phyloP scores from a whole-genome alignment of 495 filamentous ascomycete species.

The Aspergillus mulundensis region DNA sequence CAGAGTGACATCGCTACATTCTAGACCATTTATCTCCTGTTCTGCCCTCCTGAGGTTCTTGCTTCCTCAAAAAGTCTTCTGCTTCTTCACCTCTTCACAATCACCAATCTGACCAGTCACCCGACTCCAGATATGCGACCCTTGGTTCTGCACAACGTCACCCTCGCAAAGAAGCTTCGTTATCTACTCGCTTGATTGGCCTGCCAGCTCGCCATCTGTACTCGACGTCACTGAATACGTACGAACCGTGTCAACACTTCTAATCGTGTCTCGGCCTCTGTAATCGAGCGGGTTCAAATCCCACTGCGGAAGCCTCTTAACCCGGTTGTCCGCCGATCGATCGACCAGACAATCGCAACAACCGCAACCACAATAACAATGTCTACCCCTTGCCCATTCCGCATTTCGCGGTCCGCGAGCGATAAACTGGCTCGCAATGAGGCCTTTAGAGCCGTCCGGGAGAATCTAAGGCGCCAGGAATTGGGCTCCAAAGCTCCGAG shows the following conservation, averaged over 20 bases:
- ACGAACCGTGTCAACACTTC: not conserved
- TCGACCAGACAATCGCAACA: not conserved
- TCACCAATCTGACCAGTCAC: slow-evolving; percentile 1
- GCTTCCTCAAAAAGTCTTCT: not conserved
- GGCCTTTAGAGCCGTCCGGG: slow-evolving; percentile 41
- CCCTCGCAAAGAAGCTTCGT: slow-evolving; percentile 10
- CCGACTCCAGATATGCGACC: slow-evolving; percentile 21
- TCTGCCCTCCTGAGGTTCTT: not conserved
- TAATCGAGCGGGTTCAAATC: not conserved
- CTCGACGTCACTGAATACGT: slow-evolving; percentile 16
- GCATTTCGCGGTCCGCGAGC: slow-evolving; percentile 36
- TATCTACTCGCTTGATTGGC: slow-evolving; percentile 14
- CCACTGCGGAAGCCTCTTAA: not conserved
- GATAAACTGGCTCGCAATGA: slow-evolving; percentile 39
- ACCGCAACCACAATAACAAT: slow-evolving; percentile 17
- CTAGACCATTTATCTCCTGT: slow-evolving; percentile 4
- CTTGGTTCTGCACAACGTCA: slow-evolving; percentile 18
- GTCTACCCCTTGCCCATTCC: slow-evolving; percentile 44
- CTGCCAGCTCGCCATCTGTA: slow-evolving; percentile 5
- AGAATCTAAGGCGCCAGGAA: slow-evolving; percentile 42
- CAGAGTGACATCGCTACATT: slow-evolving; percentile 5
- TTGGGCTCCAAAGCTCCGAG: slow-evolving; percentile 35
- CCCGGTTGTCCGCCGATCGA: slow-evolving; percentile 1
- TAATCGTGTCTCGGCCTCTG: not conserved
- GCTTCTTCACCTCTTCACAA: not conserved